Conservation (phyloP, 768 basidiomycete species). For the Mrakia gelida region DNA sequence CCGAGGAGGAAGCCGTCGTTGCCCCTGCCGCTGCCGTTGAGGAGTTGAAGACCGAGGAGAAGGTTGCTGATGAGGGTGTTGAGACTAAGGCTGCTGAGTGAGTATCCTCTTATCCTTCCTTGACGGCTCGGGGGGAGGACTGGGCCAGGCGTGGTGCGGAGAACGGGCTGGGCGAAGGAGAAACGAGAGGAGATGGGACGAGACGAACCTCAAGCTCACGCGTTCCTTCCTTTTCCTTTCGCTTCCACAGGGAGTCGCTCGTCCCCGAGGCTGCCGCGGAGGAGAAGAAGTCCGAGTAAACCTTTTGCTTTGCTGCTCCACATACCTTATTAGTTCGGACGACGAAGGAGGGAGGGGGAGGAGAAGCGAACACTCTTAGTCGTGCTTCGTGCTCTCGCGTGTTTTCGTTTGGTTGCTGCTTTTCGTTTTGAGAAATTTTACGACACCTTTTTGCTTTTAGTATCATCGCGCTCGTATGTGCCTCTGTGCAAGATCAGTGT, state of each 20-base stretch:
- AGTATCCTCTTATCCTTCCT: neutral
- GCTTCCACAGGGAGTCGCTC: neutral
- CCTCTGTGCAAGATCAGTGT: no score
- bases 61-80: constrained; percentile 22
- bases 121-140: no score
- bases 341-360: no score
- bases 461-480: no score
- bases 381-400: no score
- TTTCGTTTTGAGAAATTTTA: no score
- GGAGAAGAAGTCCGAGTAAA: constrained; percentile 20
- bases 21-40: constrained; percentile 27
- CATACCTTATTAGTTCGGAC: no score
- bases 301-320: neutral
- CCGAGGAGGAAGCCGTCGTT: constrained; percentile 1
- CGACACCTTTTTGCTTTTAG: no score
- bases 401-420: no score
- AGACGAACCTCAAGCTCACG: neutral
- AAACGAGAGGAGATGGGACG: neutral
- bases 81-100: constrained; percentile 28
- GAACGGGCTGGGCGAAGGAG: no score
- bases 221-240: neutral
- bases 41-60: constrained; percentile 29
- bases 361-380: no score
- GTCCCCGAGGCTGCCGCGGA: constrained; percentile 3
- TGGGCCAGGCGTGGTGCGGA: no score